A percentile compares a stretch with the other conserved stretches of the same genome.
Conservation (phyloP, 2,329 filamentous ascomycete genomes). For the Blastomyces percursus region DNA sequence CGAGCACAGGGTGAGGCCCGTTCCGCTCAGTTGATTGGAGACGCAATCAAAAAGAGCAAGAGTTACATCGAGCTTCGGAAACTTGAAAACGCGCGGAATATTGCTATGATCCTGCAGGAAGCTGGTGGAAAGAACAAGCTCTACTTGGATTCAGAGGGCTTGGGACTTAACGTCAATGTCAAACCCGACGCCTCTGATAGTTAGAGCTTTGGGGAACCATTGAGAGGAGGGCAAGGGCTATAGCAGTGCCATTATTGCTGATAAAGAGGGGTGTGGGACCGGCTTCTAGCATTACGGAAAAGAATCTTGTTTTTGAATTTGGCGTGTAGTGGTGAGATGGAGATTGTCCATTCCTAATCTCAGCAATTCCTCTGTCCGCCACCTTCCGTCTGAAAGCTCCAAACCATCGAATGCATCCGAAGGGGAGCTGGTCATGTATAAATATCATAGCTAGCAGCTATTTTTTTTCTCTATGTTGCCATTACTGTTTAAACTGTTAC, state of each 20-base stretch:
- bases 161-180: slow-evolving; percentile 72
- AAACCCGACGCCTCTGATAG: slow-evolving; percentile 17
- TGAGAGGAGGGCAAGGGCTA: not conserved
- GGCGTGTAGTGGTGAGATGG: not conserved
- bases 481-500: not conserved
- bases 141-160: slow-evolving; percentile 78
- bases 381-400: not conserved
- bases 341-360: not conserved
- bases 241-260: not conserved
- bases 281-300: not conserved
- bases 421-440: slow-evolving; percentile 1
- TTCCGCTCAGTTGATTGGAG: slow-evolving; percentile 93
- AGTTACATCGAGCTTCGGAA: slow-evolving; percentile 94
- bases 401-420: not conserved
- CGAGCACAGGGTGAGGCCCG: slow-evolving; percentile 98
- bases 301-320: not conserved
- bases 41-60: slow-evolving; percentile 98
- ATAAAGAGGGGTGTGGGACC: not conserved
- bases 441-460: slow-evolving; percentile 2
- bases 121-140: slow-evolving; percentile 81
- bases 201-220: slow-evolving; percentile 6
- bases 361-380: no score
- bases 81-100: slow-evolving; percentile 88
- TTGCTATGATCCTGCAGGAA: slow-evolving; percentile 82
- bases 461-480: not conserved